Evolutionary conservation across 352 stramenopile species (phyloP).

Genomic region (Pythium apleroticum): DNA sequence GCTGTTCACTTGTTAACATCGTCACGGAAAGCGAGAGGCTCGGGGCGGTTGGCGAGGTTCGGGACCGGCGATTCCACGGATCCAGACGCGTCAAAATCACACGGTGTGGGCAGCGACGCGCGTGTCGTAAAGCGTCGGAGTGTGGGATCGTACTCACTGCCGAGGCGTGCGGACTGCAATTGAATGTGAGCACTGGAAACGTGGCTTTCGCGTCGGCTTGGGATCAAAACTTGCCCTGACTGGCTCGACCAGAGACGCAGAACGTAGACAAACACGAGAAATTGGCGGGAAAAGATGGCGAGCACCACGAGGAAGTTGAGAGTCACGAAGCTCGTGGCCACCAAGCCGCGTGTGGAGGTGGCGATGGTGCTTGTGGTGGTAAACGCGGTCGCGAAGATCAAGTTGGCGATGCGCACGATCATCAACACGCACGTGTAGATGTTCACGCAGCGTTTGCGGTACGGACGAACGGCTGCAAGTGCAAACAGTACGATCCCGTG

Average conservation of each 20-base stretch:
- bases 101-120: neutral
- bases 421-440: constrained; percentile 39
- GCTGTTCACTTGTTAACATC: neutral
- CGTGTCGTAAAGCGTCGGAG: neutral
- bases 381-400: constrained; percentile 55
- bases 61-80: constrained; percentile 21
- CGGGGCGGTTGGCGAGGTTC: constrained; percentile 19
- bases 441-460: constrained; percentile 36
- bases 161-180: neutral
- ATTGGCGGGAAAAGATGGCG: constrained; percentile 53
- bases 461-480: constrained; percentile 54
- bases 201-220: neutral
- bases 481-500: constrained; percentile 52
- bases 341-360: constrained; percentile 30
- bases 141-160: neutral
- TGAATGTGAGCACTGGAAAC: neutral
- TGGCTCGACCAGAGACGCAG: constrained; percentile 48
- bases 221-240: neutral
- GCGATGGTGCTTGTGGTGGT: constrained; percentile 46
- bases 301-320: constrained; percentile 63
- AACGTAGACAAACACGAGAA: constrained; percentile 54
- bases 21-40: constrained; percentile 5
- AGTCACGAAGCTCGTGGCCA: constrained; percentile 56
- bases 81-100: neutral
- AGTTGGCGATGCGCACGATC: constrained; percentile 51